Conservation (phyloP, 345 rosid genomes). For the Salix brachista region DNA sequence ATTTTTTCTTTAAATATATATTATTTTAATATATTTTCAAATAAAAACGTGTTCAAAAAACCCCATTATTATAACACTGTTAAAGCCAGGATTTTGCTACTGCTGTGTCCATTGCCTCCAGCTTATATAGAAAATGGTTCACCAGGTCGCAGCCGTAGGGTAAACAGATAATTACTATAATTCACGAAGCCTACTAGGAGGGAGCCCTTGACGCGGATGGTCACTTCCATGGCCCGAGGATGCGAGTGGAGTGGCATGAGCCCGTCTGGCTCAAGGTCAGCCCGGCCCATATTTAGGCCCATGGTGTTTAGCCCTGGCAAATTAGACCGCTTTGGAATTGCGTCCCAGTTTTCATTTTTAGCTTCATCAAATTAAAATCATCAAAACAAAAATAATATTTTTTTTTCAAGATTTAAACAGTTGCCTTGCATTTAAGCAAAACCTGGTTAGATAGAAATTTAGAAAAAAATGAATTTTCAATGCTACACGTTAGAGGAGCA, state of each 20-base stretch:
- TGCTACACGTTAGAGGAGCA: too few species aligned
- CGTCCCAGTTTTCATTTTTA: too few species aligned
- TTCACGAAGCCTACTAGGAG: conserved; percentile 63
- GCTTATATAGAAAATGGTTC: conserved; percentile 61
- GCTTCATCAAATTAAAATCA: too few species aligned
- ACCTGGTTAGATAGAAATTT: too few species aligned
- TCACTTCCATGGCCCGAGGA: conserved; percentile 78
- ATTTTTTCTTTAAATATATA: too few species aligned
- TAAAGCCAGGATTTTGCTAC: conserved; percentile 56
- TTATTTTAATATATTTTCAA: too few species aligned
- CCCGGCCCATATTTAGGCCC: conserved; percentile 65
- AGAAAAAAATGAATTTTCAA: too few species aligned
- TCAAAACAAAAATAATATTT: too few species aligned
- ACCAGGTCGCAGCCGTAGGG: conserved; percentile 48
- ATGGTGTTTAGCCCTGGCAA: conserved; percentile 71
- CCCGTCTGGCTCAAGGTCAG: conserved; percentile 44
- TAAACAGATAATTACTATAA: conserved; percentile 44
- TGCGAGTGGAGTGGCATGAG: conserved; percentile 55
- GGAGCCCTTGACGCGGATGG: conserved; percentile 49
- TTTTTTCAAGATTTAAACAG: too few species aligned
- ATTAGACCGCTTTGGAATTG: conserved; percentile 10
- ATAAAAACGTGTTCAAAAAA: too few species aligned
- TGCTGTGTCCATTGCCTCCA: conserved; percentile 39
- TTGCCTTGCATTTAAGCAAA: too few species aligned
- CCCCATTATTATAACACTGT: too few species aligned